A percentile compares a stretch with the other conserved stretches of the same genome.
phyloP scores from a whole-genome alignment of 306 rosid genomes.

The Quillaja saponaria region DNA sequence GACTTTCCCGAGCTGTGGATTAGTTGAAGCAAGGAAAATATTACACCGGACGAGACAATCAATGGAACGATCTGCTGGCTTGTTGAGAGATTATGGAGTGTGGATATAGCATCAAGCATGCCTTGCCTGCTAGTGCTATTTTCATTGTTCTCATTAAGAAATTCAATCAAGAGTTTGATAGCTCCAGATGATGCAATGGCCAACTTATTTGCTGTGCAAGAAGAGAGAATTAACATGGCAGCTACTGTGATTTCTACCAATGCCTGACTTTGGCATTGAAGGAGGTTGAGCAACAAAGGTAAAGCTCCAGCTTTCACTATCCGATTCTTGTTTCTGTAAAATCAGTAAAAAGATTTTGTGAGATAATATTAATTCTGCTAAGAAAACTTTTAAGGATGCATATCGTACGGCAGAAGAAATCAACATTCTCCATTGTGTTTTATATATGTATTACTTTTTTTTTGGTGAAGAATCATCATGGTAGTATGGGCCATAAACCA shows the following conservation, averaged over 20 bases:
- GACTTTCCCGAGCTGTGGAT: constrained; percentile 50
- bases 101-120: constrained; percentile 66
- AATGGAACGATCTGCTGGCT: constrained; percentile 52
- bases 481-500: constrained; percentile 27
- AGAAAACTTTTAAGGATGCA: constrained; percentile 14
- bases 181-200: constrained; percentile 65
- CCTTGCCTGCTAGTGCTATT: constrained; percentile 39
- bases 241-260: constrained; percentile 53
- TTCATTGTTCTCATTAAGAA: constrained; percentile 33
- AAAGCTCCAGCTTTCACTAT: constrained; percentile 62
- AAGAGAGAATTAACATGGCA: constrained; percentile 62
- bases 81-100: constrained; percentile 75
- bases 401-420: constrained; percentile 41
- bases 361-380: constrained; percentile 18
- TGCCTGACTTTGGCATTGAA: constrained; percentile 49
- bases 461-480: constrained; percentile 38
- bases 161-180: constrained; percentile 40
- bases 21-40: constrained; percentile 47
- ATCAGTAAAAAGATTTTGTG: neutral
- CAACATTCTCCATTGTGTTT: constrained; percentile 18
- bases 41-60: constrained; percentile 52
- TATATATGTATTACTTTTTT: constrained; percentile 17
- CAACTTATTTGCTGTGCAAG: constrained; percentile 69
- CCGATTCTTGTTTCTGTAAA: constrained; percentile 64
- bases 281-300: constrained; percentile 53